Conservation (phyloP, 1,284 basidiomycete species). For the Ceratobasidium sp. region DNA sequence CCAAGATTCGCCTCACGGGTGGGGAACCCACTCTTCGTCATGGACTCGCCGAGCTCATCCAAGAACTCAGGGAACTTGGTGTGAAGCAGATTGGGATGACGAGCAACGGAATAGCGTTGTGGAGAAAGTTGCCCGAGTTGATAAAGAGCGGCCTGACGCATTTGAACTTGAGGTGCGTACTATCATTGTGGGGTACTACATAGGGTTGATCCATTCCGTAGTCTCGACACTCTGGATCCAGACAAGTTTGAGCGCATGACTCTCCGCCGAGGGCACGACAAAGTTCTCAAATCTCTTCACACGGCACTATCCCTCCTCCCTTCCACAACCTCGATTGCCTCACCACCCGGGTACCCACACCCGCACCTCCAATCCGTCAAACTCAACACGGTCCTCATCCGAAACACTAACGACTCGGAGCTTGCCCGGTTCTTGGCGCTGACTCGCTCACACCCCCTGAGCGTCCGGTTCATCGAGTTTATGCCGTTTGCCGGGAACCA, state of each 20-base stretch:
- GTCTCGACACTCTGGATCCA: constrained; percentile 87
- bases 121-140: constrained; percentile 74
- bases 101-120: constrained; percentile 81
- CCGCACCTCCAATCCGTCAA: constrained; percentile 70
- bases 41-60: constrained; percentile 78
- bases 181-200: background rate
- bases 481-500: constrained; percentile 87
- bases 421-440: constrained; percentile 81
- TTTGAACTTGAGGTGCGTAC: constrained; percentile 76
- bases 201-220: constrained; percentile 51
- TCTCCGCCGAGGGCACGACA: constrained; percentile 74
- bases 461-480: constrained; percentile 89
- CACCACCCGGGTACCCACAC: constrained; percentile 50
- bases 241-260: constrained; percentile 91
- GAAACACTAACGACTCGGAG: constrained; percentile 82
- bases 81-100: constrained; percentile 87
- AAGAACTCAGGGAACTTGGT: constrained; percentile 67
- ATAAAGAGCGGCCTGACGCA: constrained; percentile 81
- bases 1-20: constrained; percentile 87
- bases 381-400: constrained; percentile 85
- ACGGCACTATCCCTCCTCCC: constrained; percentile 62
- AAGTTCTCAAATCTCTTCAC: constrained; percentile 76
- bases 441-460: constrained; percentile 70
- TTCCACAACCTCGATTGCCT: background rate
- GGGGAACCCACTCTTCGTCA: constrained; percentile 89